phyloP scores from a whole-genome alignment of 1,139 yeast species.

The Geotrichum australiense region DNA sequence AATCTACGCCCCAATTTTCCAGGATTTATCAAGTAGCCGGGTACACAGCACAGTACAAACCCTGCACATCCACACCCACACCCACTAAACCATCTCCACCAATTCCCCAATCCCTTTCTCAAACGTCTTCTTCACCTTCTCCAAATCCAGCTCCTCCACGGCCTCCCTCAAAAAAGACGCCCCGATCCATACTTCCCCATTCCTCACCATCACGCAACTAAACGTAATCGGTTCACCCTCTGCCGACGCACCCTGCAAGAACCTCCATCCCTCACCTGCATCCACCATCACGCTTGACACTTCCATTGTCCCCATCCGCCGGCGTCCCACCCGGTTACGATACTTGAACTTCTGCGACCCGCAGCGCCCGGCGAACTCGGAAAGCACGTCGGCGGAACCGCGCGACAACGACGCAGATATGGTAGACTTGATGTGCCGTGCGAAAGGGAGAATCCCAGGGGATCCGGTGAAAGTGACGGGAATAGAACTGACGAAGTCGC shows the following conservation, averaged over 20 bases:
- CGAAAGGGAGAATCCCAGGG: not conserved
- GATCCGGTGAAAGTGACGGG: not conserved
- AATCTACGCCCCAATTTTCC: too few relatives aligned
- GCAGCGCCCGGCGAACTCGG: not conserved
- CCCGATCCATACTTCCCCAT: too few relatives aligned
- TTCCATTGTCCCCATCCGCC: conserved; percentile 5
- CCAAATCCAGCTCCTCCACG: too few relatives aligned
- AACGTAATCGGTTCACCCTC: conserved; percentile 7
- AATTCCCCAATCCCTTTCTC: too few relatives aligned
- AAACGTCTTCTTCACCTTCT: too few relatives aligned
- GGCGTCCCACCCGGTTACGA: not conserved
- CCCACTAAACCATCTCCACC: too few relatives aligned
- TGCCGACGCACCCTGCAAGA: conserved; percentile 5
- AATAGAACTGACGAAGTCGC: not conserved
- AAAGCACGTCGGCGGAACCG: not conserved
- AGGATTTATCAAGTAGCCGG: too few relatives aligned
- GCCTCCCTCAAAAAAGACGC: too few relatives aligned
- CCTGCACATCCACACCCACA: too few relatives aligned
- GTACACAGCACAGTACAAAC: too few relatives aligned
- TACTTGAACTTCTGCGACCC: conserved; percentile 1
- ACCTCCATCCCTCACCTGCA: too few relatives aligned
- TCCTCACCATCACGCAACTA: conserved; percentile 4
- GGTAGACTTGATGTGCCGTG: not conserved
- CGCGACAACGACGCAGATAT: not conserved
- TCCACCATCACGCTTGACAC: conserved; percentile 7